Percentiles rank a stretch among this genome's conserved stretches.
These are phyloP conservation scores for Penicillium sp. DNA, from an alignment of 2,329 filamentous ascomycete genomes.

Conservation along the genomic window DNA sequence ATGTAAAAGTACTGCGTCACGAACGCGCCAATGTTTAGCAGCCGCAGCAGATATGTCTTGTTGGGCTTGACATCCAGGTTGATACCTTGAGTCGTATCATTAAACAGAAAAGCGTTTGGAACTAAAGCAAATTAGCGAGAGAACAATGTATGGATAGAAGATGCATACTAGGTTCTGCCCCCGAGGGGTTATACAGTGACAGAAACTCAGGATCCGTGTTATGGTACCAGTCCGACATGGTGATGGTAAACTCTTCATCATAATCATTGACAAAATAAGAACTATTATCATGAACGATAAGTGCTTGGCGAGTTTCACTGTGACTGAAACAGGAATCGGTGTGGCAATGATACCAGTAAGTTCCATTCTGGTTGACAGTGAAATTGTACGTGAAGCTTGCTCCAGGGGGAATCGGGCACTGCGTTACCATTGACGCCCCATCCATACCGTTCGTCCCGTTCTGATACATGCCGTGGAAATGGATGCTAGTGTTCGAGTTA, in stretches of 20 bases:
- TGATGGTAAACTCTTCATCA: slow-evolving; percentile 59
- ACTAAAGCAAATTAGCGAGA: slow-evolving; percentile 25
- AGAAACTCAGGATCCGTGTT: slow-evolving; percentile 45
- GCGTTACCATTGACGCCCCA: slow-evolving; percentile 63
- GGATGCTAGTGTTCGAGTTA: slow-evolving; percentile 63
- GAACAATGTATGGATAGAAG: background rate
- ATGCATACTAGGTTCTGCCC: slow-evolving; percentile 53
- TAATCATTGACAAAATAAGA: slow-evolving; percentile 52
- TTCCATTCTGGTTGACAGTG: slow-evolving; percentile 55
- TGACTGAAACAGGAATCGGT: slow-evolving; percentile 63
- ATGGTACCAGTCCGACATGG: slow-evolving; percentile 72
- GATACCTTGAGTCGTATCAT: slow-evolving; percentile 62
- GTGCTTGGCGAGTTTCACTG: slow-evolving; percentile 62
- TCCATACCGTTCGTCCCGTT: slow-evolving; percentile 74
- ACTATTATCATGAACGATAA: slow-evolving; percentile 61
- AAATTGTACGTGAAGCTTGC: slow-evolving; percentile 65
- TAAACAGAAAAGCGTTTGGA: slow-evolving; percentile 62
- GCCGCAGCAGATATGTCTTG: slow-evolving; percentile 69
- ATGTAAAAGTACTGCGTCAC: slow-evolving; percentile 48
- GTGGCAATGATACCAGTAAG: slow-evolving; percentile 67
- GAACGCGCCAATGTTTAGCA: slow-evolving; percentile 73
- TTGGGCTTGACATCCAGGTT: slow-evolving; percentile 58
- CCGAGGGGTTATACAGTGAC: slow-evolving; percentile 50
- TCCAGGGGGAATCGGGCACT: slow-evolving; percentile 63
- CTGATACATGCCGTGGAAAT: slow-evolving; percentile 76